These are phyloP conservation scores for Paraleonurus japonicus DNA, from an alignment of 257 asterid genomes.

Conservation along the genomic window DNA sequence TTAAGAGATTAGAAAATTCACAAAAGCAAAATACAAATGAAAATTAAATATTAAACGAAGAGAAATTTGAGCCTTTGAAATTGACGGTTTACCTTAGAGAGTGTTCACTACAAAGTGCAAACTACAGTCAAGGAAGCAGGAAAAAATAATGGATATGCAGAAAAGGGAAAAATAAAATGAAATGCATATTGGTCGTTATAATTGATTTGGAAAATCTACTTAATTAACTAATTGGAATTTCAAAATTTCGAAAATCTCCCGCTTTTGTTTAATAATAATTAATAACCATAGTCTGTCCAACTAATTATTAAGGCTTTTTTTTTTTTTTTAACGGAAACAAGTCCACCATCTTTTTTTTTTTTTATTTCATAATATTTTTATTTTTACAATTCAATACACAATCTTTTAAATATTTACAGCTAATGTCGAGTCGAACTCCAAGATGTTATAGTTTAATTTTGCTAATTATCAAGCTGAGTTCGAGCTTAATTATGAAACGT, in stretches of 20 bases:
- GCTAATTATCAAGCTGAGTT: too few species aligned
- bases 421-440: too few species aligned
- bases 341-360: too few species aligned
- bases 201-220: slow-evolving; percentile 9
- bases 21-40: not conserved
- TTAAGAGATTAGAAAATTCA: not conserved
- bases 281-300: not conserved
- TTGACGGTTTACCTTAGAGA: slow-evolving; percentile 1
- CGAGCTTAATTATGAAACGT: too few species aligned
- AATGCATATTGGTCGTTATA: not conserved
- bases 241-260: slow-evolving; percentile 41
- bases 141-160: not conserved
- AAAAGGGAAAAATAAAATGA: not conserved
- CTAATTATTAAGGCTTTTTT: too few species aligned
- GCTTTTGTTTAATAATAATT: slow-evolving; percentile 31
- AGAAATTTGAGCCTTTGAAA: not conserved
- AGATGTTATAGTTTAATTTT: too few species aligned
- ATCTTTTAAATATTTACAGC: too few species aligned
- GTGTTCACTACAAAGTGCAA: not conserved
- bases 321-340: too few species aligned
- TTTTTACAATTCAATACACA: too few species aligned
- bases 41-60: not conserved
- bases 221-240: slow-evolving; percentile 34
- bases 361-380: too few species aligned
- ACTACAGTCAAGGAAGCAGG: not conserved